phyloP scores from a whole-genome alignment of 208 protist species.

The Angomonas desouzai region DNA sequence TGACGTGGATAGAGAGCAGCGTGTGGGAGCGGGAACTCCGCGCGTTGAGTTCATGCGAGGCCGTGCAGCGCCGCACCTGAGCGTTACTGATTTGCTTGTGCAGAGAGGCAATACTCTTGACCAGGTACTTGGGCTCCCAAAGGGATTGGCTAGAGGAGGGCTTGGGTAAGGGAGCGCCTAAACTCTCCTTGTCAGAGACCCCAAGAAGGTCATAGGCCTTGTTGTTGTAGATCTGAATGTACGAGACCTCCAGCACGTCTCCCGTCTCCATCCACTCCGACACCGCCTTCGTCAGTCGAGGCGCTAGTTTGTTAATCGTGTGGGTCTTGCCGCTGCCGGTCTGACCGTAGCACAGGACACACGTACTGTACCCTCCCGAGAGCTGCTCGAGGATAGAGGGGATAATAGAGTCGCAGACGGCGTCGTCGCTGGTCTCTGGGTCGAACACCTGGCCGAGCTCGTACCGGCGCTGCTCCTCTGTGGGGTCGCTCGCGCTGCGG shows the following conservation, averaged over 20 bases:
- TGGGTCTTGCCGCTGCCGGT: constrained; percentile 60
- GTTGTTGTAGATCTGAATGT: constrained; percentile 77
- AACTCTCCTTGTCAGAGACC: constrained; percentile 8
- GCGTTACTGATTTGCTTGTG: constrained; percentile 23
- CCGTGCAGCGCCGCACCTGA: constrained; percentile 35
- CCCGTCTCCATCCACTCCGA: constrained; percentile 36
- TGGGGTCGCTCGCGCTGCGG: neutral
- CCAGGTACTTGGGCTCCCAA: constrained; percentile 43
- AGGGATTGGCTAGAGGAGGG: constrained; percentile 23
- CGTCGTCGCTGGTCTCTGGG: constrained; percentile 36
- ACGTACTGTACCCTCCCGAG: constrained; percentile 42
- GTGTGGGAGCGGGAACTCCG: constrained; percentile 62
- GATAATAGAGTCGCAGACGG: constrained; percentile 47
- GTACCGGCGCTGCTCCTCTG: constrained; percentile 31
- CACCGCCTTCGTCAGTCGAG: constrained; percentile 34
- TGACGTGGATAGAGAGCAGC: constrained; percentile 63
- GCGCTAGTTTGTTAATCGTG: constrained; percentile 51
- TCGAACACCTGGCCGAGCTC: constrained; percentile 60
- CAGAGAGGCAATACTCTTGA: constrained; percentile 32
- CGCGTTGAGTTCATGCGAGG: constrained; percentile 48
- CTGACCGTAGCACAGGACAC: constrained; percentile 66
- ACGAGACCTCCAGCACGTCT: constrained; percentile 71
- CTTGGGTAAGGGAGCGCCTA: constrained; percentile 22
- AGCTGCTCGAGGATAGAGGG: constrained; percentile 60
- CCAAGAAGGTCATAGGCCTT: constrained; percentile 64